Evolutionary conservation across 495 filamentous ascomycete genomes (phyloP).

Genomic region (Polyplosphaeria fusca): DNA sequence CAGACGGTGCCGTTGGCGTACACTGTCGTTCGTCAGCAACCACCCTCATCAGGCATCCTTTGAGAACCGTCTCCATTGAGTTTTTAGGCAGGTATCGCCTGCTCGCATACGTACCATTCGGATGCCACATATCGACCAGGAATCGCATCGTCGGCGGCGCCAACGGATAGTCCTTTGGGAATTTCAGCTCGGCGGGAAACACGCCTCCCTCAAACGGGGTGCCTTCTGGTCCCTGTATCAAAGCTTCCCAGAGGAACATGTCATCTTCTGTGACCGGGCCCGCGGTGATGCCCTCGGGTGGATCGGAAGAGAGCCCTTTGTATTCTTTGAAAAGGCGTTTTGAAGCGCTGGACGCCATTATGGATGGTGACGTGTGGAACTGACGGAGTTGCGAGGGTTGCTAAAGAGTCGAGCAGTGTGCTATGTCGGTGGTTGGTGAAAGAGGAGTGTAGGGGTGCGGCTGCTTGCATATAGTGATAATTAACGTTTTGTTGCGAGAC

Average conservation of each 20-base stretch:
- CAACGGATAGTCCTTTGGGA: constrained; percentile 93
- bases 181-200: constrained; percentile 90
- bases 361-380: constrained; percentile 1
- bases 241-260: constrained; percentile 92
- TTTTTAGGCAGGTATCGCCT: too few relatives aligned
- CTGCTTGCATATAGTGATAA: too few relatives aligned
- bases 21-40: constrained; percentile 53
- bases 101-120: constrained; percentile 78
- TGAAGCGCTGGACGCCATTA: constrained; percentile 69
- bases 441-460: not conserved
- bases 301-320: constrained; percentile 76
- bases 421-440: not conserved
- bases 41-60: too few relatives aligned
- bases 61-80: too few relatives aligned
- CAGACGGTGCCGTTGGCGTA: constrained; percentile 90
- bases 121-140: constrained; percentile 87
- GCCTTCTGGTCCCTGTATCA: constrained; percentile 91
- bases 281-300: constrained; percentile 90
- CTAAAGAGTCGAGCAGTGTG: too few relatives aligned
- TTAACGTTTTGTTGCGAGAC: too few relatives aligned
- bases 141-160: constrained; percentile 95
- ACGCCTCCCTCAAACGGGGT: constrained; percentile 95
- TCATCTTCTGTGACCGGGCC: constrained; percentile 93
- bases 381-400: not conserved
- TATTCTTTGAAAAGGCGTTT: constrained; percentile 98